phyloP scores from a whole-genome alignment of 768 basidiomycete genomes.

The Cubamyces lactineus region DNA sequence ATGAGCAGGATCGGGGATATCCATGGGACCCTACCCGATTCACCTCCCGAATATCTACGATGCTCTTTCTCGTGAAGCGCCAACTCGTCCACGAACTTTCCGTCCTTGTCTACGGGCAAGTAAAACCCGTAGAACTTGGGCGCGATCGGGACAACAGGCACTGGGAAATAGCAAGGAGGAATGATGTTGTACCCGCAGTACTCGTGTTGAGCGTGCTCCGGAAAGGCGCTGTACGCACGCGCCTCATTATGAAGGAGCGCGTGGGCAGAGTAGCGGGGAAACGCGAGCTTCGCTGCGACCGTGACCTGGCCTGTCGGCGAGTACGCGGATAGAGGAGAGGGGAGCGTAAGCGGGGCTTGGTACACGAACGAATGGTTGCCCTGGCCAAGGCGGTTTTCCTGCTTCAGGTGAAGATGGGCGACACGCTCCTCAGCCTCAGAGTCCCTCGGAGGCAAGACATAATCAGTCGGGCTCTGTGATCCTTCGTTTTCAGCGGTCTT shows the following conservation, averaged over 20 bases:
- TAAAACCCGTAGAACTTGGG: constrained; percentile 73
- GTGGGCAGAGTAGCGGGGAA: constrained; percentile 12
- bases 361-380: constrained; percentile 61
- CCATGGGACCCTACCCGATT: neutral
- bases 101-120: constrained; percentile 28
- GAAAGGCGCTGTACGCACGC: constrained; percentile 48
- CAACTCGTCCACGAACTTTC: neutral
- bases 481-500: neutral
- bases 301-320: constrained; percentile 31
- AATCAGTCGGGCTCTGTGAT: neutral
- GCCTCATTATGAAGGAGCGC: constrained; percentile 41
- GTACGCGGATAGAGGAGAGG: constrained; percentile 34
- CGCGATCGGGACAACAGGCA: constrained; percentile 52
- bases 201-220: constrained; percentile 50
- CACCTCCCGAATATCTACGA: constrained; percentile 7
- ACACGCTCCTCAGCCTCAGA: constrained; percentile 3
- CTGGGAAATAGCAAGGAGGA: constrained; percentile 44
- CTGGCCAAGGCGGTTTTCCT: constrained; percentile 38
- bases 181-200: constrained; percentile 53
- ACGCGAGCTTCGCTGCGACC: constrained; percentile 35
- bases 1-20: constrained; percentile 48
- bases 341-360: constrained; percentile 54
- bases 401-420: constrained; percentile 55
- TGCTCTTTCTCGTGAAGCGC: neutral
- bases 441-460: neutral